phyloP scores from a whole-genome alignment of 2,329 filamentous ascomycete genomes.

The Leptographium lundbergii region DNA sequence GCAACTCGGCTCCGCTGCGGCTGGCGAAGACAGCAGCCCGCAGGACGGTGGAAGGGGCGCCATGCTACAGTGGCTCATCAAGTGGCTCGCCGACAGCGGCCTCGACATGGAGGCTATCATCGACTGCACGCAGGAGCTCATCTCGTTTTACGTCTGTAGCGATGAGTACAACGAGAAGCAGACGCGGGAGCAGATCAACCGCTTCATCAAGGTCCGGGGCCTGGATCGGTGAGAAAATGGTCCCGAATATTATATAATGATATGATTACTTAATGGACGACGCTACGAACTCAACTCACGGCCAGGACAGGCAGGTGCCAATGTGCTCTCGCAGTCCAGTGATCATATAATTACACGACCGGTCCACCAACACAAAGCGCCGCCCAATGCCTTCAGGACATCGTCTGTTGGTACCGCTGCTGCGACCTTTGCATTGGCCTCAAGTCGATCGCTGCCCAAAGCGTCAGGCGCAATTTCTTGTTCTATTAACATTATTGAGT shows the following conservation, averaged over 20 bases:
- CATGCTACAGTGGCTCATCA: constrained; percentile 53
- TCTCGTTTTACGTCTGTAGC: constrained; percentile 69
- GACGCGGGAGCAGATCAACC: constrained; percentile 43
- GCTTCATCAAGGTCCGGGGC: constrained; percentile 45
- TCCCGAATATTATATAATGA: background rate
- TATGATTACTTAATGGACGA: background rate
- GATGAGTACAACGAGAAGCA: constrained; percentile 50
- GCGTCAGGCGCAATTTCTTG: no score
- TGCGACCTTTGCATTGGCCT: no score
- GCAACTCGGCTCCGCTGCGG: background rate
- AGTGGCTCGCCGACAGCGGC: constrained; percentile 76
- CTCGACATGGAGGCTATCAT: constrained; percentile 77
- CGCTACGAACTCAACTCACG: background rate
- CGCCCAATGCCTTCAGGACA: no score
- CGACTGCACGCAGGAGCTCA: constrained; percentile 82
- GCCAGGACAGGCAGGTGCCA: no score
- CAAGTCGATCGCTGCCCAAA: no score
- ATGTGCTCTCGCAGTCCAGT: no score
- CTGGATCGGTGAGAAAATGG: constrained; percentile 33
- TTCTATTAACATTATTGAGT: no score
- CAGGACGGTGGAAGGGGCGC: constrained; percentile 16
- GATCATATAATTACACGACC: no score
- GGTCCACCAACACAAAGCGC: no score
- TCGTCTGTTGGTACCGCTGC: no score
- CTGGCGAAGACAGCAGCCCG: background rate